Conservation (phyloP, 257 asterid species). For the Euphrasia confusa region DNA sequence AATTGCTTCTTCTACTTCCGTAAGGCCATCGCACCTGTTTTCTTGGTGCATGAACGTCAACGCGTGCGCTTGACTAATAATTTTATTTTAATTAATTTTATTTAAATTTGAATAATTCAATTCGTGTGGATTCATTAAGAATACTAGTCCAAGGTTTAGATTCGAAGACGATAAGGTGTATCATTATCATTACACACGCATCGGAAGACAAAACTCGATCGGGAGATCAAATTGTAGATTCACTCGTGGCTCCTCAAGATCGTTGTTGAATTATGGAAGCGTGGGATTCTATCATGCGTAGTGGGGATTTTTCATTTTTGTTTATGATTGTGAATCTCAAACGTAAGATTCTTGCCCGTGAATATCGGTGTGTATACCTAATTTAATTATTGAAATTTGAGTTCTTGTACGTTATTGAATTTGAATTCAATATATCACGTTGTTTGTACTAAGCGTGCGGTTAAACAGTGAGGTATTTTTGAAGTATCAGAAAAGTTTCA, state of each 20-base stretch:
- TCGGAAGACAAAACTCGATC: not conserved
- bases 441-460: too few relatives aligned
- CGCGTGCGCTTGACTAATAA: slow-evolving; percentile 3
- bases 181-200: not conserved
- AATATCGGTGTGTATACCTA: too few relatives aligned
- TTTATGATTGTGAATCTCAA: not conserved
- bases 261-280: not conserved
- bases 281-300: not conserved
- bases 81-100: not conserved
- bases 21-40: not conserved
- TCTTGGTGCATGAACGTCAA: not conserved
- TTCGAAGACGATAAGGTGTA: not conserved
- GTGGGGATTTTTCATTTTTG: not conserved
- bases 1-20: not conserved
- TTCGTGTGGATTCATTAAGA: not conserved
- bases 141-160: not conserved
- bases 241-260: not conserved
- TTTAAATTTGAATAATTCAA: not conserved
- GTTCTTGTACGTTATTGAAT: too few relatives aligned
- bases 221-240: not conserved
- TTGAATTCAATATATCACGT: too few relatives aligned
- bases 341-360: not conserved
- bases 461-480: too few relatives aligned
- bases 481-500: too few relatives aligned
- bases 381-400: too few relatives aligned